Conservation (phyloP, 2,329 filamentous ascomycete genomes). For the Neurospora crassa region DNA sequence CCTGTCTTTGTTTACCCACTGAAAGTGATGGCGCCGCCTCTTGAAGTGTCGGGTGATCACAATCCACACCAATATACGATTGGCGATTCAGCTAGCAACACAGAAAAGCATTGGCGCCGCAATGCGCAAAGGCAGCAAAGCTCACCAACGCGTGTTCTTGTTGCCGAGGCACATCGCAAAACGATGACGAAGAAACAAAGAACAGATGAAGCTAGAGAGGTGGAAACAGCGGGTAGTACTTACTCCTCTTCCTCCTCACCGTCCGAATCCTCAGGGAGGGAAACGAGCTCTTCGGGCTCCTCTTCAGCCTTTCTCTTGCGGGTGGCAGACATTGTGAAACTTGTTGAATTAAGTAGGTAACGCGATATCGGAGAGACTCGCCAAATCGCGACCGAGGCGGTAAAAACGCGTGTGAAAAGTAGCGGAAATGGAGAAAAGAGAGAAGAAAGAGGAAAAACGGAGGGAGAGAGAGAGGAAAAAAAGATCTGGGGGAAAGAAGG, state of each 20-base stretch:
- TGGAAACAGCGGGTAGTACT: slow-evolving; percentile 27
- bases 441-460: slow-evolving; percentile 14
- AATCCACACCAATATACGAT: not conserved
- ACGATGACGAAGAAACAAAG: not conserved
- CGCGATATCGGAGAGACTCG: slow-evolving; percentile 1
- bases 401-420: slow-evolving; percentile 11
- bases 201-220: not conserved
- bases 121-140: slow-evolving; percentile 2
- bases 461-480: slow-evolving; percentile 18
- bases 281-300: slow-evolving; percentile 41
- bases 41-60: not conserved
- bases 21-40: not conserved
- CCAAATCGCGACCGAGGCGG: not conserved
- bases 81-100: not conserved
- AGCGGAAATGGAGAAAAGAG: slow-evolving; percentile 8
- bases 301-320: slow-evolving; percentile 47
- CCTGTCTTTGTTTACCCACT: not conserved
- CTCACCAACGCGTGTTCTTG: not conserved
- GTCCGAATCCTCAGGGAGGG: slow-evolving; percentile 38
- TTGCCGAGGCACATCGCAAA: slow-evolving; percentile 8
- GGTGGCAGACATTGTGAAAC: slow-evolving; percentile 30
- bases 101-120: slow-evolving; percentile 11
- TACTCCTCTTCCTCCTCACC: slow-evolving; percentile 47
- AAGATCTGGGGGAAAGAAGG: slow-evolving; percentile 8
- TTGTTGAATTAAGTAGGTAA: slow-evolving; percentile 20